Evolutionary conservation across 306 rosid species (phyloP).

Genomic region (Prunus dulcis): DNA sequence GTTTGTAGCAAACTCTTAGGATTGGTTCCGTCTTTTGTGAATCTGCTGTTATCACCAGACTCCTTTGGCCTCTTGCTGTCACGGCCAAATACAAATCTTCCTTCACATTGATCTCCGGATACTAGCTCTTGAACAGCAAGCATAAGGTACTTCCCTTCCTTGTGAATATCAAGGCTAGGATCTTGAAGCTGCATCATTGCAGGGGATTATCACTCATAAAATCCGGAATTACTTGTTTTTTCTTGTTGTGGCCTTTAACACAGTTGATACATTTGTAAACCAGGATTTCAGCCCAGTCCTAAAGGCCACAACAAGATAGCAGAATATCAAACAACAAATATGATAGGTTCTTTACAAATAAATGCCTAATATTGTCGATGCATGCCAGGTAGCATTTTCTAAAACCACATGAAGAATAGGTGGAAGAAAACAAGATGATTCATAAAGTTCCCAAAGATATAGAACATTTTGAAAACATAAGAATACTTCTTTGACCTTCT

Average conservation of each 20-base stretch:
- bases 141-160: constrained; percentile 85
- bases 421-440: too few relatives aligned
- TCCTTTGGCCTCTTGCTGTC: constrained; percentile 61
- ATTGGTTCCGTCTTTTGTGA: constrained; percentile 86
- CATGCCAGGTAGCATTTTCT: too few relatives aligned
- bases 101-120: constrained; percentile 94
- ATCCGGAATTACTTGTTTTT: neutral
- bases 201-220: constrained; percentile 9
- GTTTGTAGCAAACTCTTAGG: constrained; percentile 94
- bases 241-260: neutral
- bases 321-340: neutral
- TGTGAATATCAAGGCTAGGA: constrained; percentile 77
- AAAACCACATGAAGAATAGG: too few relatives aligned
- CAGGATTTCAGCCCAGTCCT: neutral
- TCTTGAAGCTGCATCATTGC: constrained; percentile 69
- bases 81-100: constrained; percentile 93
- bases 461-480: neutral
- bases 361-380: too few relatives aligned
- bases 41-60: constrained; percentile 46
- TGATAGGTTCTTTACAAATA: too few relatives aligned
- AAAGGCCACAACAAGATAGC: neutral
- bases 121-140: constrained; percentile 80
- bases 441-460: too few relatives aligned
- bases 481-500: too few relatives aligned
- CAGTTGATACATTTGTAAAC: neutral